Percentiles rank a stretch among this genome's conserved stretches.
Conservation (phyloP, 148 eudicot genomes). For the Heliamphora exappendiculata region DNA sequence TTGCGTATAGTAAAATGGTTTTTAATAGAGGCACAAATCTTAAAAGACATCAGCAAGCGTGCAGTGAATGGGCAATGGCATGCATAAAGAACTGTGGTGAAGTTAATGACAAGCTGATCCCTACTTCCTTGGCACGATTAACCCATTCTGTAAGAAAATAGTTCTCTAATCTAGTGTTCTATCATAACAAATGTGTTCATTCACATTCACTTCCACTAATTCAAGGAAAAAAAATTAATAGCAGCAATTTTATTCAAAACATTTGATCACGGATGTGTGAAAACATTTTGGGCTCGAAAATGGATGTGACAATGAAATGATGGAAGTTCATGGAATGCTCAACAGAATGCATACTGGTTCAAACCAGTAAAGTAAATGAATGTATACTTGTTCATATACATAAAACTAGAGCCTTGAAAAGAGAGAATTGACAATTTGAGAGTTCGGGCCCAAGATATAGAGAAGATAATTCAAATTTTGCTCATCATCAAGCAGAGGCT, state of each 20-base stretch:
- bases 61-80: not conserved
- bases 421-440: not conserved
- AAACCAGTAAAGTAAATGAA: not conserved
- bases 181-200: not conserved
- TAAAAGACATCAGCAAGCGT: not conserved
- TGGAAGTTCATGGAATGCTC: not conserved
- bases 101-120: not conserved
- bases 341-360: not conserved
- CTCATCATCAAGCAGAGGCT: not conserved
- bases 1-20: too few species aligned
- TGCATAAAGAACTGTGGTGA: not conserved
- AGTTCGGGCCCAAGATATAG: not conserved
- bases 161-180: not conserved
- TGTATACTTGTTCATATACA: not conserved
- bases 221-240: not conserved
- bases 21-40: not conserved
- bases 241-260: not conserved
- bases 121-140: not conserved
- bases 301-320: not conserved
- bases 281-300: not conserved
- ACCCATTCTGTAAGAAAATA: slow-evolving; percentile 3
- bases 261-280: not conserved
- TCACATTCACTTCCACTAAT: not conserved
- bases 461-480: not conserved
- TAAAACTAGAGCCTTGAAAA: not conserved